phyloP scores from a whole-genome alignment of 192 early-diverging fungal genomes.

The Linnemannia zychae region DNA sequence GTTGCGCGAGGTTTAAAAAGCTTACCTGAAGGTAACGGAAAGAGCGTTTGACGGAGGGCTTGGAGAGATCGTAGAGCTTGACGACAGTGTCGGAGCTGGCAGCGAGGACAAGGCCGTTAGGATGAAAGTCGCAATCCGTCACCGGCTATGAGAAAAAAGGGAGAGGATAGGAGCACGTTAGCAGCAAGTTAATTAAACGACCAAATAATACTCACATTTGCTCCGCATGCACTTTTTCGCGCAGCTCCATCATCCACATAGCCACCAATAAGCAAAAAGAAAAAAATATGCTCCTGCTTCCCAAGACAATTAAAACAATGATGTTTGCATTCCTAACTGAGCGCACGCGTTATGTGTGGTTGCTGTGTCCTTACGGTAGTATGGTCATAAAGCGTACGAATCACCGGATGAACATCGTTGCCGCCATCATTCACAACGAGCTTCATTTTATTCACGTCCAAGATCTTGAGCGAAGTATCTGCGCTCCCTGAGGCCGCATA shows the following conservation, averaged over 20 bases:
- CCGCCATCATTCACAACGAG: slow-evolving; percentile 71
- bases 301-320: no score
- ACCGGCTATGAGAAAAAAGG: slow-evolving; percentile 60
- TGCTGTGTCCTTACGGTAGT: slow-evolving; percentile 64
- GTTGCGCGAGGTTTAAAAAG: no score
- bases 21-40: slow-evolving; percentile 84
- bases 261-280: no score
- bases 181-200: neutral
- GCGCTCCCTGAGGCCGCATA: slow-evolving; percentile 92
- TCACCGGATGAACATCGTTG: slow-evolving; percentile 87
- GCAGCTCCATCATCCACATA: no score
- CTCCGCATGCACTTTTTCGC: neutral
- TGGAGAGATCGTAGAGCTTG: slow-evolving; percentile 92
- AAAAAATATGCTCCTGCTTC: no score
- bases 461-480: slow-evolving; percentile 91
- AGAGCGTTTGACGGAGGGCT: slow-evolving; percentile 82
- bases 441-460: slow-evolving; percentile 89
- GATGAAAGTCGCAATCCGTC: slow-evolving; percentile 92
- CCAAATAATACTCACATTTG: neutral
- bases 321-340: no score
- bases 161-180: neutral
- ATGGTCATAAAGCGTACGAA: slow-evolving; percentile 94
- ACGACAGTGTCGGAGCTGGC: slow-evolving; percentile 88
- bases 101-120: slow-evolving; percentile 91
- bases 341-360: neutral